Conservation (phyloP, 208 protist genomes). For the Naegleria fowleri region DNA sequence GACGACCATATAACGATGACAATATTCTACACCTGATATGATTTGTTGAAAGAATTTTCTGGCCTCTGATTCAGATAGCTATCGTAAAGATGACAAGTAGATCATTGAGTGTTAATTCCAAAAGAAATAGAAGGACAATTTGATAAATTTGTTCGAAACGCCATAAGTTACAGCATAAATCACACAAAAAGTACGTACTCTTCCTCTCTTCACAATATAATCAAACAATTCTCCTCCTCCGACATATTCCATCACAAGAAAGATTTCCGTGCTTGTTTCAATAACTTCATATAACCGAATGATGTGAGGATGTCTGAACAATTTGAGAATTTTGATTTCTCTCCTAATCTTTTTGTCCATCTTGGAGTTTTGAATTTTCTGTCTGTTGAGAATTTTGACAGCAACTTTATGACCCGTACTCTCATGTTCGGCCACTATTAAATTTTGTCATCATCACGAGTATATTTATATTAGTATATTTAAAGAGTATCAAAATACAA, state of each 20-base stretch:
- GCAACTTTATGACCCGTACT: conserved; percentile 91
- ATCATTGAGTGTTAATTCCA: too few relatives aligned
- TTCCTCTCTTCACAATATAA: conserved; percentile 95
- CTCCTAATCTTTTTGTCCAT: conserved; percentile 84
- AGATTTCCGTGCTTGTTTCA: conserved; percentile 93
- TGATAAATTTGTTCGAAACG: too few relatives aligned
- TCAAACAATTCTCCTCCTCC: conserved; percentile 97
- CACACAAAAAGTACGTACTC: conserved; percentile 24
- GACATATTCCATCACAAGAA: conserved; percentile 98
- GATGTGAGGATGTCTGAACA: conserved; percentile 98
- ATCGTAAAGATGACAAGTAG: not conserved
- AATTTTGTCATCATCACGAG: not conserved
- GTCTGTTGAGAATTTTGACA: conserved; percentile 98
- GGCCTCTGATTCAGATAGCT: conserved; percentile 80
- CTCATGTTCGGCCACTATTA: conserved; percentile 83
- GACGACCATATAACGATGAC: conserved; percentile 86
- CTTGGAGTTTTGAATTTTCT: conserved; percentile 86
- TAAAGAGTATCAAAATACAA: not conserved
- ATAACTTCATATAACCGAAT: conserved; percentile 97
- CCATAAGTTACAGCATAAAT: not conserved
- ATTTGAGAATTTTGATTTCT: conserved; percentile 96
- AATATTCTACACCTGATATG: conserved; percentile 96
- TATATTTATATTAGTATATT: conserved; percentile 17
- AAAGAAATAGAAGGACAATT: too few relatives aligned
- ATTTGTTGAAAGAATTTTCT: conserved; percentile 97